phyloP scores from a whole-genome alignment of 2,329 filamentous ascomycete species.

The Myotisia sp. region DNA sequence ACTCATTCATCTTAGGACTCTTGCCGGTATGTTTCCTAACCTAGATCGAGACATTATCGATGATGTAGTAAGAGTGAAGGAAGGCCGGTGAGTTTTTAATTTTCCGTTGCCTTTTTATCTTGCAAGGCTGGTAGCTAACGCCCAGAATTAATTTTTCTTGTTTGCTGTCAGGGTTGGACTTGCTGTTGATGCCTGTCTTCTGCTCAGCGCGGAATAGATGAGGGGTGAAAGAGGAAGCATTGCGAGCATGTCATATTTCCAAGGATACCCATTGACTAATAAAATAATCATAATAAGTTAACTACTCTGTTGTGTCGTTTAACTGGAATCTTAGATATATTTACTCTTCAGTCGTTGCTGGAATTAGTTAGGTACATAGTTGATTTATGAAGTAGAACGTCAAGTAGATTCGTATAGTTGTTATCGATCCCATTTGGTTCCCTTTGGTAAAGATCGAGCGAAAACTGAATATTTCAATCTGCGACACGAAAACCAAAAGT shows the following conservation, averaged over 20 bases:
- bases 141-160: background rate
- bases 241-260: constrained; percentile 1
- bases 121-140: background rate
- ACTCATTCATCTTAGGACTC: constrained; percentile 38
- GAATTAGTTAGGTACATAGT: too few species aligned
- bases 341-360: too few species aligned
- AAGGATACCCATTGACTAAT: constrained; percentile 5
- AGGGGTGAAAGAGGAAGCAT: background rate
- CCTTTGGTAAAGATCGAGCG: too few species aligned
- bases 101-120: background rate
- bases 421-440: too few species aligned
- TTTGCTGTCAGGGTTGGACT: constrained; percentile 53
- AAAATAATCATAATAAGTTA: constrained; percentile 2
- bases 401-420: too few species aligned
- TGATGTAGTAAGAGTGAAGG: constrained; percentile 90
- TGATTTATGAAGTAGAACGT: too few species aligned
- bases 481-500: too few species aligned
- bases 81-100: constrained; percentile 58
- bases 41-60: constrained; percentile 88
- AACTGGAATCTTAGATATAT: too few species aligned
- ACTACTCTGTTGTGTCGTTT: too few species aligned
- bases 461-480: too few species aligned
- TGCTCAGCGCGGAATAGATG: constrained; percentile 40
- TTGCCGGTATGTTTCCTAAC: constrained; percentile 93
- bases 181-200: constrained; percentile 74